These are phyloP conservation scores for Pleurotus eryngii DNA, from an alignment of 768 basidiomycete species.

Conservation along the genomic window DNA sequence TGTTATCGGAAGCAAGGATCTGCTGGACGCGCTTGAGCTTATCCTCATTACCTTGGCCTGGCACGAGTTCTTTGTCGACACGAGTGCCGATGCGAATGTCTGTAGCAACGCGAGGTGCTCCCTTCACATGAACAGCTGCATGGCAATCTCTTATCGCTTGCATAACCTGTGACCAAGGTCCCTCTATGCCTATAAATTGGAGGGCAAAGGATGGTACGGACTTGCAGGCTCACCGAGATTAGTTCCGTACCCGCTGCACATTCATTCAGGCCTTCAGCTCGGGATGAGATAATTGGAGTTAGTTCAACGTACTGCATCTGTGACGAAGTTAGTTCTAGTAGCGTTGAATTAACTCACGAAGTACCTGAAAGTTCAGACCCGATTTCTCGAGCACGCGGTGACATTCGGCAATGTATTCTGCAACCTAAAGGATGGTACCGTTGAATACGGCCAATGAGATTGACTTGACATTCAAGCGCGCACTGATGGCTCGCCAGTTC, in stretches of 20 bases:
- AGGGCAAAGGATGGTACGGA: not conserved
- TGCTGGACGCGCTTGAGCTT: slow-evolving; percentile 83
- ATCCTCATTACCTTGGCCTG: slow-evolving; percentile 69
- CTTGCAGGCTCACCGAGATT: slow-evolving; percentile 58
- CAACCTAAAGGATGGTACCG: slow-evolving; percentile 44
- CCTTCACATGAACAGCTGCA: slow-evolving; percentile 75
- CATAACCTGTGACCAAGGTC: slow-evolving; percentile 82
- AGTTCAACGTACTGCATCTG: slow-evolving; percentile 64
- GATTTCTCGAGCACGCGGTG: slow-evolving; percentile 79
- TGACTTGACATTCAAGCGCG: slow-evolving; percentile 13
- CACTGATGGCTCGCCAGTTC: slow-evolving; percentile 71
- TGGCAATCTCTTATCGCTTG: slow-evolving; percentile 92
- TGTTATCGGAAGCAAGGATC: slow-evolving; percentile 45
- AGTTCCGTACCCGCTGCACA: slow-evolving; percentile 81
- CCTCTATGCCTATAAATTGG: slow-evolving; percentile 43
- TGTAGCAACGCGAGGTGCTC: slow-evolving; percentile 76
- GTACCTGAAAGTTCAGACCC: slow-evolving; percentile 78
- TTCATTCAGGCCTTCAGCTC: not conserved
- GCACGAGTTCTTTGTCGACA: slow-evolving; percentile 56
- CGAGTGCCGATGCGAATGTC: slow-evolving; percentile 96
- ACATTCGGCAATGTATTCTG: slow-evolving; percentile 77
- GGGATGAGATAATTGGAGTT: too few relatives aligned
- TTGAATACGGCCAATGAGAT: not conserved
- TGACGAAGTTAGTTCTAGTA: slow-evolving; percentile 8
- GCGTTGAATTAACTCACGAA: not conserved